Evolutionary conservation across 176 grass and related monocot species (phyloP), one percentile per base, ranked within the genome.

Genomic region (Bothriochloa decipiens): DNA sequence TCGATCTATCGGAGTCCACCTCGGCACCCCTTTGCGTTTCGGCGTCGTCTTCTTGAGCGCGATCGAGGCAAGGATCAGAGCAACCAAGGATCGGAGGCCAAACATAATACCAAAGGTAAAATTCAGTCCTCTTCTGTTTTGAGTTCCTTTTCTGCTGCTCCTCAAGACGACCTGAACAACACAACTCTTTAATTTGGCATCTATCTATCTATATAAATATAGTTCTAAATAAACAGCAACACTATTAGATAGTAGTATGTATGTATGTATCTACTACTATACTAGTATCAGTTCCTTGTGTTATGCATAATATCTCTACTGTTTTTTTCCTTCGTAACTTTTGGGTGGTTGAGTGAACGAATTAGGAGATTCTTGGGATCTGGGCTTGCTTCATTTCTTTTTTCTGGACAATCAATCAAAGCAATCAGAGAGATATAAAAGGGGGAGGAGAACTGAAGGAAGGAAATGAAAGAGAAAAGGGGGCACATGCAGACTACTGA

Each of bases 311-410:
- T 32, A 60, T 60, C 22, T 0, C 2, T 58, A 1, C 0, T 20
- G 2, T 0, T 10, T 58, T 58, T 58, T n/a, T 10, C 7, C 8
- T n/a, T 60, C 23, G 57, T 60, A 58, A 60, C 57, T 60, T n/a
- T 7, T 20, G 55, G 22, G 52, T 27, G 60, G 8, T 53, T 53
- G 29, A 65, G 6, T 62, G 63, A 53, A 72, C 42, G 71, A 82
- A 65, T 8, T 47, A 73, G 78, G 78, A 67, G 74, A 60, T 83
- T 82, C 79, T 68, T 29, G 72, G 67, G 73, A 78, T 90, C 65
- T 45, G 73, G 57, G 12, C 13, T 64, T n/a, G 2, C 12, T 60
- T 55, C 2, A 28, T 73, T 13, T 23, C 49, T 47, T 73, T 26
- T 47, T 73, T 26, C 3, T 69, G 17, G 0, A 50, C 5, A 52